Evolutionary conservation across 106 monocot genomes (phyloP).

Genomic region (Acorus calamus): DNA sequence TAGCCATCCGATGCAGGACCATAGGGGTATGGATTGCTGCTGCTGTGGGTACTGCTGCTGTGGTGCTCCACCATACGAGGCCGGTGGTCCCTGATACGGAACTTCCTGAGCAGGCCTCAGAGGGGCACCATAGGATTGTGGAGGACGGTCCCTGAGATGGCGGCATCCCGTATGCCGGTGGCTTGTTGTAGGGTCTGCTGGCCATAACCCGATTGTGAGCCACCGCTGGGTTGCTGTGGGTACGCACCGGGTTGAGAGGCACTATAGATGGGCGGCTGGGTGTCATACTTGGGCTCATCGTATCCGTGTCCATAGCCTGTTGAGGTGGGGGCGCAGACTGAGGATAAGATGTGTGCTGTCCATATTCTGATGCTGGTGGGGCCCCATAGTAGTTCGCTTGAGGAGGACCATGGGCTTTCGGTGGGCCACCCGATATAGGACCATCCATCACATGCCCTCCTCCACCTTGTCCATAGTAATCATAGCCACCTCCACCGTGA

Average conservation of each 20-base stretch:
- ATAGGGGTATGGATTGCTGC: constrained; percentile 47
- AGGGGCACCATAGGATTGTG: too few relatives aligned
- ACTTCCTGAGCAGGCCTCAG: too few relatives aligned
- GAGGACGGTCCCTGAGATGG: too few relatives aligned
- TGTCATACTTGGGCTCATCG: constrained; percentile 40
- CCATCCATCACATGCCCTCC: too few relatives aligned
- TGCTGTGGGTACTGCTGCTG: too few relatives aligned
- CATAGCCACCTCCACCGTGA: constrained; percentile 29
- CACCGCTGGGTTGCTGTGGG: constrained; percentile 16
- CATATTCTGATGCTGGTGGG: constrained; percentile 38
- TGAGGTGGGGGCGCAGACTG: constrained; percentile 30
- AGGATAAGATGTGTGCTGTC: constrained; percentile 41
- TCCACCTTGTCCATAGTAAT: constrained; percentile 60
- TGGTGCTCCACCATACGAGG: constrained; percentile 17
- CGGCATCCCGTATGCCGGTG: neutral
- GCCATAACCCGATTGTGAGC: constrained; percentile 16
- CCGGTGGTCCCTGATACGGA: constrained; percentile 32
- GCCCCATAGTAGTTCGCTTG: constrained; percentile 45
- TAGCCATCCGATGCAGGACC: constrained; percentile 29
- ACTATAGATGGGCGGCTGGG: constrained; percentile 18
- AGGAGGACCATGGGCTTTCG: too few relatives aligned
- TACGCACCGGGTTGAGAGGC: constrained; percentile 36
- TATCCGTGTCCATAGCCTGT: constrained; percentile 49
- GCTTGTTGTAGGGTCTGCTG: constrained; percentile 31
- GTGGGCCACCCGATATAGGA: too few relatives aligned